Conservation (phyloP, 345 rosid species). For the Citrus glauca region DNA sequence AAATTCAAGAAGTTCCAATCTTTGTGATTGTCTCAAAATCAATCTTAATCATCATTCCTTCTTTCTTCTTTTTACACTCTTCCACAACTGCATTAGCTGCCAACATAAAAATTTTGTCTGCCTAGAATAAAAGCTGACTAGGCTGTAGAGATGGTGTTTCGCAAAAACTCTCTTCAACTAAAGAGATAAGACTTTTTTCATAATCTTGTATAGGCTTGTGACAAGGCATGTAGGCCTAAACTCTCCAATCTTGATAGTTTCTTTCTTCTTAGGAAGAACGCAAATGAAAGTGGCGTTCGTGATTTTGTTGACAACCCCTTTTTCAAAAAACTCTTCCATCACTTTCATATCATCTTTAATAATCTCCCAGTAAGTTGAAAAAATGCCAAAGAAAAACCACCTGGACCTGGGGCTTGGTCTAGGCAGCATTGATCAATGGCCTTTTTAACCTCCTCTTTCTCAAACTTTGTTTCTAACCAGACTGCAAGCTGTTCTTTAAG, state of each 20-base stretch:
- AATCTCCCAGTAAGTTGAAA: not conserved
- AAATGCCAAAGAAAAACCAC: not conserved
- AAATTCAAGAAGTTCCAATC: not conserved
- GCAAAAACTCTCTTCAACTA: not conserved
- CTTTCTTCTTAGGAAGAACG: not conserved
- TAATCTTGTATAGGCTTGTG: not conserved
- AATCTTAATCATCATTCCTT: not conserved
- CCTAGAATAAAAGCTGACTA: not conserved
- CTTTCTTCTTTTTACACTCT: not conserved
- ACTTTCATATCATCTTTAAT: not conserved
- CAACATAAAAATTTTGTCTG: not conserved
- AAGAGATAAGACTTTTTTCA: not conserved
- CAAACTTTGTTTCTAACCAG: not conserved
- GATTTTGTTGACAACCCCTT: not conserved
- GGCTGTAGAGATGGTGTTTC: not conserved
- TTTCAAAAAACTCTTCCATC: not conserved
- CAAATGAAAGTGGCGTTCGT: not conserved
- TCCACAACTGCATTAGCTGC: not conserved
- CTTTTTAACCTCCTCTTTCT: not conserved
- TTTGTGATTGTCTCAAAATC: not conserved
- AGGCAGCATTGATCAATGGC: not conserved
- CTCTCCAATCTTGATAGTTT: not conserved
- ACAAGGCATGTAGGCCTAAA: not conserved
- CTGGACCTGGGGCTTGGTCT: too few species aligned
- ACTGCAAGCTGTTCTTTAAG: not conserved